phyloP scores from a whole-genome alignment of 768 basidiomycete genomes.

The Leccinum longicurvipes region DNA sequence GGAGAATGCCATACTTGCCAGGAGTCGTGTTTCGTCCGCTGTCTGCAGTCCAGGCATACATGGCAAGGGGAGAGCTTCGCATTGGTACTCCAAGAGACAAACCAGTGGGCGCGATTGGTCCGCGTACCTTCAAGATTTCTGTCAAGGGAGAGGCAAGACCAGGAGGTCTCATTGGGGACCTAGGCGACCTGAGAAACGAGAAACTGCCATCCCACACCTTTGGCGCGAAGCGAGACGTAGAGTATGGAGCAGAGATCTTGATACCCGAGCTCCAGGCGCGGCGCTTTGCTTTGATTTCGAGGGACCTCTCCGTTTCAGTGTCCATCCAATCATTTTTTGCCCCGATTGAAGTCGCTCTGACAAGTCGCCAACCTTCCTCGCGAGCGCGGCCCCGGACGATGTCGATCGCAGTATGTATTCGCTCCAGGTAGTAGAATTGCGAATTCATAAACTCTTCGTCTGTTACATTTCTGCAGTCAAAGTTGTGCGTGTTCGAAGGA shows the following conservation, averaged over 20 bases:
- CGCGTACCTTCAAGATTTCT: constrained; percentile 1
- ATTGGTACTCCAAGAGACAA: constrained; percentile 50
- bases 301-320: constrained; percentile 29
- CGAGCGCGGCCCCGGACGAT: constrained; percentile 42
- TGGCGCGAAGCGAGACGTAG: background rate
- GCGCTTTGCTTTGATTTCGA: constrained; percentile 58
- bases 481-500: background rate
- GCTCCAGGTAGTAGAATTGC: constrained; percentile 28
- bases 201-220: constrained; percentile 20
- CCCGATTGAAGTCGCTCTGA: constrained; percentile 29
- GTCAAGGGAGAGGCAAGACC: constrained; percentile 14
- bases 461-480: background rate
- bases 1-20: constrained; percentile 19
- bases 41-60: constrained; percentile 37
- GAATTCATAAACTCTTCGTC: constrained; percentile 15
- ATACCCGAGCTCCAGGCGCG: constrained; percentile 65
- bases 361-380: constrained; percentile 37
- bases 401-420: constrained; percentile 40
- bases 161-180: constrained; percentile 14
- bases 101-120: constrained; percentile 31
- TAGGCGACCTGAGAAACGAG: background rate
- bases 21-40: constrained; percentile 29
- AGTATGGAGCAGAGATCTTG: constrained; percentile 34
- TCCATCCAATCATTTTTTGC: constrained; percentile 28
- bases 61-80: constrained; percentile 49